phyloP scores from a whole-genome alignment of 192 early-diverging fungal species.

The Mortierella claussenii region DNA sequence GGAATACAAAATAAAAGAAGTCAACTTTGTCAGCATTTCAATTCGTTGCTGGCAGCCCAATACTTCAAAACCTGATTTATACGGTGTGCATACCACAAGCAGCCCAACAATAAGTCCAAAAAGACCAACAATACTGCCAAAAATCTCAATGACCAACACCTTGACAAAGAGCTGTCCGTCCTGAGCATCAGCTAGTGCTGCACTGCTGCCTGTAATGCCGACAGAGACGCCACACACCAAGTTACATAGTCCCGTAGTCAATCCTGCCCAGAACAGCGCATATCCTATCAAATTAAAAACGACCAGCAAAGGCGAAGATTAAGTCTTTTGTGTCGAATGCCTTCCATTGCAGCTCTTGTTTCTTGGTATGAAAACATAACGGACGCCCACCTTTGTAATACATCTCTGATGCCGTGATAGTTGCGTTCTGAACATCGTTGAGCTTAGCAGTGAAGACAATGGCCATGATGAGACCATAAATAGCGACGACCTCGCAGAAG shows the following conservation, averaged over 20 bases:
- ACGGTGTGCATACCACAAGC: constrained; percentile 73
- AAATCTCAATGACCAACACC: constrained; percentile 97
- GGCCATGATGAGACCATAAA: constrained; percentile 98
- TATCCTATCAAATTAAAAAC: constrained; percentile 64
- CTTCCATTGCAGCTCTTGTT: too few relatives aligned
- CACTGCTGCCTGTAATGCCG: constrained; percentile 92
- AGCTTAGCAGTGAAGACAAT: constrained; percentile 95
- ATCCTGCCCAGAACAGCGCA: constrained; percentile 94
- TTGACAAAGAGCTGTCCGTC: constrained; percentile 97
- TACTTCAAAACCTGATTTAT: too few relatives aligned
- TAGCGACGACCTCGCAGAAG: constrained; percentile 99
- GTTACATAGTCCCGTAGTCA: constrained; percentile 95
- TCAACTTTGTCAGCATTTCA: too few relatives aligned
- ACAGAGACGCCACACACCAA: constrained; percentile 94
- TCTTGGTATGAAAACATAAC: not conserved
- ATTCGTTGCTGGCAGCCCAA: too few relatives aligned
- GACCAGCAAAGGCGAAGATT: not conserved
- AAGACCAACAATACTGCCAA: constrained; percentile 94
- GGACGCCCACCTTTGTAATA: constrained; percentile 80
- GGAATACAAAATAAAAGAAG: too few relatives aligned
- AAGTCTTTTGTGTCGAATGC: too few relatives aligned
- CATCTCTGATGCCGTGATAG: constrained; percentile 63
- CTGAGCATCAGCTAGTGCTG: constrained; percentile 96
- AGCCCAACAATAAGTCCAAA: constrained; percentile 98
- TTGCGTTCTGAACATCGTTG: constrained; percentile 57